Conservation (phyloP, 108 stramenopile species). For the Halocafeteria seosinensis region DNA sequence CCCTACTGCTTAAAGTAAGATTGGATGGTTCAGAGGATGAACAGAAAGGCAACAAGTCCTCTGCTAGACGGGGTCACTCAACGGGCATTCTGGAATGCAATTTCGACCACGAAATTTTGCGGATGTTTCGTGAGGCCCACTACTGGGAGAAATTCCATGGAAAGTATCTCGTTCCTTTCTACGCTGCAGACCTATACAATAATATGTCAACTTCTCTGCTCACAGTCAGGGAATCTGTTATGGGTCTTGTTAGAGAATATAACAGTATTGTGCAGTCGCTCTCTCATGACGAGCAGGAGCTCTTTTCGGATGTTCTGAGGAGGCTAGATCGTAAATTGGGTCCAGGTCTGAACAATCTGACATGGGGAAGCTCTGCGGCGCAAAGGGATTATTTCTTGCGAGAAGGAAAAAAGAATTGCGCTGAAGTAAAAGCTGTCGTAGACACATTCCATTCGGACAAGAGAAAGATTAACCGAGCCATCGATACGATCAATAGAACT, state of each 20-base stretch:
- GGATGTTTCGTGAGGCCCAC: constrained; percentile 43
- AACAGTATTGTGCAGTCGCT: constrained; percentile 39
- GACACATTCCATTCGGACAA: constrained; percentile 22
- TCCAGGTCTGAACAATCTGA: constrained; percentile 35
- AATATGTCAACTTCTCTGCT: constrained; percentile 36
- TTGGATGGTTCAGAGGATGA: neutral
- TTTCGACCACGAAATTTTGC: constrained; percentile 37
- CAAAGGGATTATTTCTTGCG: constrained; percentile 39
- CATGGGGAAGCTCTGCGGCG: constrained; percentile 29
- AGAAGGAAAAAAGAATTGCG: constrained; percentile 30
- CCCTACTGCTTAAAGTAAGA: constrained; percentile 22
- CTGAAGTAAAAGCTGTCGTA: constrained; percentile 30
- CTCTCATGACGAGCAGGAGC: constrained; percentile 29
- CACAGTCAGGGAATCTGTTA: constrained; percentile 36
- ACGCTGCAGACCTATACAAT: constrained; percentile 37
- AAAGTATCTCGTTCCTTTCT: constrained; percentile 40
- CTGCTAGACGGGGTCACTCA: neutral
- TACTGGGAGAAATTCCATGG: constrained; percentile 42
- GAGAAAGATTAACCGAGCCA: constrained; percentile 8
- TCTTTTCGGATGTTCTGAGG: constrained; percentile 41
- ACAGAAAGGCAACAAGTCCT: neutral
- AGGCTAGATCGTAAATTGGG: constrained; percentile 35
- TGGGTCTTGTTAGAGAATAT: constrained; percentile 46
- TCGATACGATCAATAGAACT: constrained; percentile 14
- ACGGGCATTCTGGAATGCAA: constrained; percentile 31